A percentile compares a stretch with the other conserved stretches of the same genome.
These are phyloP conservation scores for Mycena vulgaris DNA, from an alignment of 768 basidiomycete genomes.

Conservation along the genomic window DNA sequence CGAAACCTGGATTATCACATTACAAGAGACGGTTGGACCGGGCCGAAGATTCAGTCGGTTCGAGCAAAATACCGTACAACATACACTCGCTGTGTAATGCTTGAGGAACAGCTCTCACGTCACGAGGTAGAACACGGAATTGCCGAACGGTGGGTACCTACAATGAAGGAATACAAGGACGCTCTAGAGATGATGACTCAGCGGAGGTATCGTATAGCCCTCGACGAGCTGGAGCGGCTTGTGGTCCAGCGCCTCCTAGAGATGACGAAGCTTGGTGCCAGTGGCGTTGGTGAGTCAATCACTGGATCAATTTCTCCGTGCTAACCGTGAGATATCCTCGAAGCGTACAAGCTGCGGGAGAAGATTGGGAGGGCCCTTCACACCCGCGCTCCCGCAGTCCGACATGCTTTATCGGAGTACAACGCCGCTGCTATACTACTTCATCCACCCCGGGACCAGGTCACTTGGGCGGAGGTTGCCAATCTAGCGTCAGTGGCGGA, in stretches of 20 bases:
- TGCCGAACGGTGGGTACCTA: background rate
- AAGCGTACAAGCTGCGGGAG: conserved; percentile 11
- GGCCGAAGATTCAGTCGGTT: background rate
- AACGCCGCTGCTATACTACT: background rate
- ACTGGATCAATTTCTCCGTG: background rate
- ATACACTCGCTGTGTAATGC: background rate
- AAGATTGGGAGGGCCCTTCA: conserved; percentile 8
- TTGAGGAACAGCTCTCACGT: background rate
- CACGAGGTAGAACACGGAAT: conserved; percentile 4
- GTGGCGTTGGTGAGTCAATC: background rate
- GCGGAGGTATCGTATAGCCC: background rate
- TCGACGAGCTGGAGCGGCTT: background rate
- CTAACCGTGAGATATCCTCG: background rate
- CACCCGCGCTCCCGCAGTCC: background rate
- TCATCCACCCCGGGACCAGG: background rate
- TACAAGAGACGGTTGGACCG: background rate
- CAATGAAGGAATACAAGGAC: background rate
- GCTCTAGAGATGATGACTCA: background rate
- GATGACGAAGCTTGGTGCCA: background rate
- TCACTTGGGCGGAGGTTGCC: background rate
- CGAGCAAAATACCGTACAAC: background rate
- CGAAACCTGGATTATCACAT: background rate
- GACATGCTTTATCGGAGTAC: background rate
- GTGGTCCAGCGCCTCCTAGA: conserved; percentile 9
- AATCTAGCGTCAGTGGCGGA: background rate